phyloP scores from a whole-genome alignment of 495 filamentous ascomycete genomes.

The Xylaria longipes region DNA sequence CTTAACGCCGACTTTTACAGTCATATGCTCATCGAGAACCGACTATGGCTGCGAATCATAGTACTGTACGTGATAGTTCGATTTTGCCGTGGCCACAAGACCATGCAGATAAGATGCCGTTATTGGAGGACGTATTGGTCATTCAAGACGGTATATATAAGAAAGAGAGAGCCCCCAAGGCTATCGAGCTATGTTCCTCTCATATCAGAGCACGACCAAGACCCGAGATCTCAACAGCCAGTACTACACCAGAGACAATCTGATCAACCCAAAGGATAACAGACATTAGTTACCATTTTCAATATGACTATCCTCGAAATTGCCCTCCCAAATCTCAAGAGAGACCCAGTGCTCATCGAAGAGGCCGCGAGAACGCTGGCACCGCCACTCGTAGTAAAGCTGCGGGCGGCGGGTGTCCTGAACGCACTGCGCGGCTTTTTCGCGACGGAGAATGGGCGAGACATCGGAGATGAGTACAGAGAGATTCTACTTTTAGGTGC shows the following conservation, averaged over 20 bases:
- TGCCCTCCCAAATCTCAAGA: constrained; percentile 7
- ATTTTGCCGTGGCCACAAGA: neutral
- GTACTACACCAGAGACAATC: neutral
- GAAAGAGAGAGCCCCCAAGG: neutral
- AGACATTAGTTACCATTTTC: neutral
- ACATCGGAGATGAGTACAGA: neutral
- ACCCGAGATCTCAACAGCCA: neutral
- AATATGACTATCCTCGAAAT: constrained; percentile 28
- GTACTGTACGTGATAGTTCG: neutral
- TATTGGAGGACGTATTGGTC: neutral
- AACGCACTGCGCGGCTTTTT: neutral
- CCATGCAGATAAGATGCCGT: neutral
- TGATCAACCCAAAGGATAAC: neutral
- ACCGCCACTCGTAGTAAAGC: neutral
- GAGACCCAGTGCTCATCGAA: neutral
- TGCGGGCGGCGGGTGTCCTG: neutral
- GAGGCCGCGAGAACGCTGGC: neutral
- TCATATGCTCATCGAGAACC: neutral
- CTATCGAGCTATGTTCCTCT: neutral
- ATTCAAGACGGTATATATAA: constrained; percentile 15
- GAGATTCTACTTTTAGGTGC: constrained; percentile 10
- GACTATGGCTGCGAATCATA: neutral
- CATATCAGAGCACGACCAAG: neutral
- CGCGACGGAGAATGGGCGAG: constrained; percentile 16
- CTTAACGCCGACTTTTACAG: neutral